Evolutionary conservation across 176 grass and related monocot genomes (phyloP).

Genomic region (Hsuehochloa calcarea): DNA sequence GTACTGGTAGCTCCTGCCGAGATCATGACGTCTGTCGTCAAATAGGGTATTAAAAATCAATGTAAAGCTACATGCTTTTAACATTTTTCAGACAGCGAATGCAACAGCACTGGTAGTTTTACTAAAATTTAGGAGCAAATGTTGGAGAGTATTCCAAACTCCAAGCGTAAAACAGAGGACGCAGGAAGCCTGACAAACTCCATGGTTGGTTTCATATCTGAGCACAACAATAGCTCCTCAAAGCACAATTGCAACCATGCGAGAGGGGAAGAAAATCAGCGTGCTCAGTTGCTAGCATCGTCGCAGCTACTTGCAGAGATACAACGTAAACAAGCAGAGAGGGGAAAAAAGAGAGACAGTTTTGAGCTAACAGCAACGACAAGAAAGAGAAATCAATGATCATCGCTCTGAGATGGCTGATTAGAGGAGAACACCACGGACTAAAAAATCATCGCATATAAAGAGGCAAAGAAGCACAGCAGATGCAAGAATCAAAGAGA

Average conservation of each 20-base stretch:
- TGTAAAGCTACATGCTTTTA: background rate
- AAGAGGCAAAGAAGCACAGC: background rate
- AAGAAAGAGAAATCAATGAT: background rate
- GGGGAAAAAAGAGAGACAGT: background rate
- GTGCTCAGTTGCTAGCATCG: background rate
- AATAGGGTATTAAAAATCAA: background rate
- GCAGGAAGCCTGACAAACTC: slow-evolving; percentile 45
- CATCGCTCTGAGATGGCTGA: background rate
- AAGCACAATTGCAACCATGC: background rate
- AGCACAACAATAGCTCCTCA: slow-evolving; percentile 22
- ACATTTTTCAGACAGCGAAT: background rate
- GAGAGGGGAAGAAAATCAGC: background rate
- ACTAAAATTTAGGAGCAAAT: background rate
- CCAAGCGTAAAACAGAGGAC: slow-evolving; percentile 14
- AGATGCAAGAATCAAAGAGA: background rate
- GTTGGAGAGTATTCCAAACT: slow-evolving; percentile 58
- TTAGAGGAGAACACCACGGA: background rate
- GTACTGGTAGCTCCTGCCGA: background rate
- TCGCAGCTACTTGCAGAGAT: background rate
- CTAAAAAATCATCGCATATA: background rate
- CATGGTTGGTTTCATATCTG: slow-evolving; percentile 32
- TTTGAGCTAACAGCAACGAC: background rate
- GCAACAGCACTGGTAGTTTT: background rate
- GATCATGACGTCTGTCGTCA: background rate
- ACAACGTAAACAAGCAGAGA: background rate